phyloP scores from a whole-genome alignment of 78 protist genomes.

The Salpingoeca rosetta region DNA sequence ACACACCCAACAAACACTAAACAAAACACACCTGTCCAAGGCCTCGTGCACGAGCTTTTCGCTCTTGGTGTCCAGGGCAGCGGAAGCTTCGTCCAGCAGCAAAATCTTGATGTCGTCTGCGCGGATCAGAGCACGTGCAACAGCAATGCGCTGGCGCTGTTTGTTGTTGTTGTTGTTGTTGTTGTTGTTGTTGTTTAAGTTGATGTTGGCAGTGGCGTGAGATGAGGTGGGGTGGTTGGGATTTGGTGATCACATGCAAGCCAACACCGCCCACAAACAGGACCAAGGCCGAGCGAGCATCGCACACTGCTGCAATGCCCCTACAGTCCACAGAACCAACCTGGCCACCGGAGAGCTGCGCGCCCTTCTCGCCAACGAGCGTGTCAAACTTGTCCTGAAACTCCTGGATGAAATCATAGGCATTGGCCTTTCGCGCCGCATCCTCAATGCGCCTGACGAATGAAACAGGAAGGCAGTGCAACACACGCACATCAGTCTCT shows the following conservation, averaged over 20 bases:
- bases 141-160: conserved; percentile 69
- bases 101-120: conserved; percentile 53
- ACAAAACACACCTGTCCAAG: too few species aligned
- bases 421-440: conserved; percentile 53
- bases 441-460: background rate
- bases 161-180: too few species aligned
- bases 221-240: too few species aligned
- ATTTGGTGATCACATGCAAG: too few species aligned
- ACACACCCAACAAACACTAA: too few species aligned
- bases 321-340: conserved; percentile 41
- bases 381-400: conserved; percentile 60
- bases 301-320: background rate
- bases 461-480: background rate
- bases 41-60: conserved; percentile 71
- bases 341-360: conserved; percentile 81
- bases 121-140: conserved; percentile 74
- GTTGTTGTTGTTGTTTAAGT: too few species aligned
- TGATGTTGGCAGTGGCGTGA: too few species aligned
- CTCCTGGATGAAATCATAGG: conserved; percentile 53
- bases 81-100: conserved; percentile 89
- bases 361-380: conserved; percentile 68
- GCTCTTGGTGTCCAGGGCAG: conserved; percentile 74
- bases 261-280: too few species aligned
- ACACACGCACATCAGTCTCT: too few species aligned
- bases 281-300: too few species aligned